These are phyloP conservation scores for Melaleuca quinquenervia DNA, from an alignment of 345 rosid genomes.

Conservation along the genomic window DNA sequence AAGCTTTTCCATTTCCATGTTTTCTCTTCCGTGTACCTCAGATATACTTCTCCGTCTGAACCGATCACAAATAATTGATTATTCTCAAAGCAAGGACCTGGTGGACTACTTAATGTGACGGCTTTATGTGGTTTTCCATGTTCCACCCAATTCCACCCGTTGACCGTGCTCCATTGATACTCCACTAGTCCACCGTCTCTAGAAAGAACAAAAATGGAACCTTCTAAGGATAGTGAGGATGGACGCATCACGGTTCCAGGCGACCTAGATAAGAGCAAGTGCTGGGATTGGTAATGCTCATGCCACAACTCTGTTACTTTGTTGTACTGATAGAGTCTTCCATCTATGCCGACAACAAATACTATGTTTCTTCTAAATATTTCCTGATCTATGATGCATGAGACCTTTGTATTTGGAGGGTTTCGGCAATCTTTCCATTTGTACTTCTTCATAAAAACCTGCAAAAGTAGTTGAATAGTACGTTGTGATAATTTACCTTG, in stretches of 20 bases:
- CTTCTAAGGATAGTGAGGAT: slow-evolving; percentile 24
- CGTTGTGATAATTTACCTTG: background rate
- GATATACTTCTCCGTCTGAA: slow-evolving; percentile 46
- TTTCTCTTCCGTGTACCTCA: slow-evolving; percentile 40
- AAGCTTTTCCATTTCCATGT: slow-evolving; percentile 55
- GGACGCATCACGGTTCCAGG: slow-evolving; percentile 49
- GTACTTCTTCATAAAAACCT: slow-evolving; percentile 52
- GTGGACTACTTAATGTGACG: slow-evolving; percentile 40
- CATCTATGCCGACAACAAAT: slow-evolving; percentile 34
- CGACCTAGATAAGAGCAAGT: slow-evolving; percentile 31
- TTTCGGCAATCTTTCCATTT: slow-evolving; percentile 54
- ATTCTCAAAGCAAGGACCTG: slow-evolving; percentile 49
- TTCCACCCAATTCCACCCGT: slow-evolving; percentile 66
- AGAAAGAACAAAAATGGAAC: slow-evolving; percentile 63
- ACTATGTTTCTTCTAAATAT: slow-evolving; percentile 43
- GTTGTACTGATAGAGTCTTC: slow-evolving; percentile 50
- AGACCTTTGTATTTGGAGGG: slow-evolving; percentile 43
- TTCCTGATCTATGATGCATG: slow-evolving; percentile 54
- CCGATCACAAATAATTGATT: slow-evolving; percentile 42
- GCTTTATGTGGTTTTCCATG: slow-evolving; percentile 50
- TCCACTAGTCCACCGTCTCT: slow-evolving; percentile 51
- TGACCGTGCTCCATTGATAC: slow-evolving; percentile 53
- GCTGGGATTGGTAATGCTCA: slow-evolving; percentile 58
- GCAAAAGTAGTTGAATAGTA: background rate
- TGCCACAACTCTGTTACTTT: slow-evolving; percentile 57